Percentiles rank a stretch among this genome's conserved stretches.
phyloP scores from a whole-genome alignment of 75 land plant genomes.

The Ceratopteris richardii region DNA sequence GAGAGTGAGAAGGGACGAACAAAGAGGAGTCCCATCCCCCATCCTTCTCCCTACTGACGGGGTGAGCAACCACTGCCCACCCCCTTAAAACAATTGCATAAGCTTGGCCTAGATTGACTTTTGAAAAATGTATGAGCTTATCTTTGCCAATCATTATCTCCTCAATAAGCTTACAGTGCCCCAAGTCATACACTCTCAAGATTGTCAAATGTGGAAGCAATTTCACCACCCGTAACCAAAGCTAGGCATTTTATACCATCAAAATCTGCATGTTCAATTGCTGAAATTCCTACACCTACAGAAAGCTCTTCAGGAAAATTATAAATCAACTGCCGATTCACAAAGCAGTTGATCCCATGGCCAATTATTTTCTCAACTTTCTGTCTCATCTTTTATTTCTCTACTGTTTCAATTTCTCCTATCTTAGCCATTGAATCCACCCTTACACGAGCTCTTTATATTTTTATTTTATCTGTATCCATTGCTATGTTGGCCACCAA shows the following conservation, averaged over 20 bases:
- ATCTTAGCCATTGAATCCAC: constrained; percentile 56
- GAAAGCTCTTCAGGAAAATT: constrained; percentile 96
- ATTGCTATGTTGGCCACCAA: constrained; percentile 97
- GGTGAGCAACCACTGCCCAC: too few species aligned
- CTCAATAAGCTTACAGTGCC: constrained; percentile 88
- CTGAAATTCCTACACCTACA: constrained; percentile 95
- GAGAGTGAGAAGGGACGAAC: too few species aligned
- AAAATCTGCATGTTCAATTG: constrained; percentile 98
- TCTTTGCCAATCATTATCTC: constrained; percentile 99
- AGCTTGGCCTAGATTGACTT: constrained; percentile 93
- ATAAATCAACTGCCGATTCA: constrained; percentile 87
- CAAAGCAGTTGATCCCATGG: constrained; percentile 98
- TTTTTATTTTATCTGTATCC: constrained; percentile 98
- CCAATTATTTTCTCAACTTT: constrained; percentile 81
- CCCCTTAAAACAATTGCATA: constrained; percentile 93
- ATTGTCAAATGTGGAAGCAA: constrained; percentile 92
- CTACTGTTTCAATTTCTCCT: constrained; percentile 84
- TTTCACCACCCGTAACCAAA: constrained; percentile 95
- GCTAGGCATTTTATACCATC: constrained; percentile 94
- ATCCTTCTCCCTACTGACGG: too few species aligned
- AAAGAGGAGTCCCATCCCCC: too few species aligned
- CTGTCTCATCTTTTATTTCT: constrained; percentile 84
- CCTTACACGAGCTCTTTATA: constrained; percentile 66
- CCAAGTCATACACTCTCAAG: constrained; percentile 94
- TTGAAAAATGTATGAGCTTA: constrained; percentile 90